Conservation (phyloP, 805 yeast genomes). For the Saccharomycopsis olivae region DNA sequence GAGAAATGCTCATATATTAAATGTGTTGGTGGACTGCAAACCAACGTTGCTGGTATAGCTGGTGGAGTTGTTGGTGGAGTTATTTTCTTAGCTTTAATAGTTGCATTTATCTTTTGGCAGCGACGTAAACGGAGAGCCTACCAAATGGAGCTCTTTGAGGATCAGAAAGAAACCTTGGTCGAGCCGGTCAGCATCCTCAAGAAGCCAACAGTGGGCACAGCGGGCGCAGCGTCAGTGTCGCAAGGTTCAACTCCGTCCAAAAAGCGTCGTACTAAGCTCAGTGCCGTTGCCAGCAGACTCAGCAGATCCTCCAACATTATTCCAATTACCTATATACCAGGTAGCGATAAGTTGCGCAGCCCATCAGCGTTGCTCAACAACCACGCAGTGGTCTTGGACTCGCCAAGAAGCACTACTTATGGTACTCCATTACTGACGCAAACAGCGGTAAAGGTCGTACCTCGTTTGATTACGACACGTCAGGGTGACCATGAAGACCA, state of each 20-base stretch:
- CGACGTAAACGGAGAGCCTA: constrained; percentile 12
- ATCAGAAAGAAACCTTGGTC: constrained; percentile 15
- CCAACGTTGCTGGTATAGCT: constrained; percentile 17
- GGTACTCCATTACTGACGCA: constrained; percentile 33
- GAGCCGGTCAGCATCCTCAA: no score
- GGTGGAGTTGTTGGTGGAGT: constrained; percentile 18
- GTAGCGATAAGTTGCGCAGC: constrained; percentile 65
- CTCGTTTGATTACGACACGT: constrained; percentile 45
- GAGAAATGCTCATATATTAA: constrained; percentile 8
- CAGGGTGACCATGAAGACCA: no score
- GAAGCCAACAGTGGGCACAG: no score
- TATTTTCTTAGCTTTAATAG: constrained; percentile 9
- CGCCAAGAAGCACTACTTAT: constrained; percentile 29
- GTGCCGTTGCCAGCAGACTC: constrained; percentile 50
- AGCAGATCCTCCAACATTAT: constrained; percentile 80
- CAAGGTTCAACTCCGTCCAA: neutral
- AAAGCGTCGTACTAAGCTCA: constrained; percentile 11
- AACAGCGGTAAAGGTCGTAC: constrained; percentile 70
- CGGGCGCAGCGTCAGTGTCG: neutral
- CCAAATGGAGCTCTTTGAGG: constrained; percentile 15
- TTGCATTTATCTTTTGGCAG: constrained; percentile 14
- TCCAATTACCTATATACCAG: constrained; percentile 91
- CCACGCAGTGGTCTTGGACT: constrained; percentile 16
- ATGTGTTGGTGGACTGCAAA: constrained; percentile 4
- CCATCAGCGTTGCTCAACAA: constrained; percentile 23